phyloP scores from a whole-genome alignment of 768 basidiomycete species.

The Boletus sp. region DNA sequence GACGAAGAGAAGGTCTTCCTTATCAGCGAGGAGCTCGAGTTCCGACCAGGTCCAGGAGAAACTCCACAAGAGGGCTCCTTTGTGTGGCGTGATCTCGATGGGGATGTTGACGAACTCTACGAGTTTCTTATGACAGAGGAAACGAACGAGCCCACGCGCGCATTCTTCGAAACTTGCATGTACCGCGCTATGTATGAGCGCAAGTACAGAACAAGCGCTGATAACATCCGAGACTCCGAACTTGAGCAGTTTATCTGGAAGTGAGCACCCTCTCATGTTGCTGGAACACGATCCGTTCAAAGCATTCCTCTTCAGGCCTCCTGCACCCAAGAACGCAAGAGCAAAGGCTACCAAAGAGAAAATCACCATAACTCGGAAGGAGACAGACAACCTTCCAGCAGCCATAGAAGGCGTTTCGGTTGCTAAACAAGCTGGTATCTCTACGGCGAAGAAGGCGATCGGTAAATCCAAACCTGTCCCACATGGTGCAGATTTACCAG shows the following conservation, averaged over 20 bases:
- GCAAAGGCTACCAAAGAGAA: constrained; percentile 19
- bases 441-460: constrained; percentile 13
- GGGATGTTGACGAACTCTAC: constrained; percentile 89
- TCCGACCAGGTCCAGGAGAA: constrained; percentile 67
- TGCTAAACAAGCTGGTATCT: constrained; percentile 5
- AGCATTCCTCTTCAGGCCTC: constrained; percentile 15
- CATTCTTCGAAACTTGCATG: constrained; percentile 91
- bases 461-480: constrained; percentile 19
- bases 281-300: not conserved
- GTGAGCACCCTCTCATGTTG: constrained; percentile 44
- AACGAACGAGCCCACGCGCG: constrained; percentile 73
- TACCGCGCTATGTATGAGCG: constrained; percentile 96
- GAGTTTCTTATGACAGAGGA: constrained; percentile 84
- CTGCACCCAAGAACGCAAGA: constrained; percentile 19
- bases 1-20: constrained; percentile 93
- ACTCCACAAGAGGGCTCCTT: constrained; percentile 78
- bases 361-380: constrained; percentile 3
- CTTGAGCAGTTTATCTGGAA: constrained; percentile 79
- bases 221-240: constrained; percentile 60
- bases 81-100: constrained; percentile 88
- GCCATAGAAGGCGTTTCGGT: constrained; percentile 1
- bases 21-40: constrained; percentile 86
- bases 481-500: constrained; percentile 17
- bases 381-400: not conserved
- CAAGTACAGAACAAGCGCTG: constrained; percentile 74